These are phyloP conservation scores for Entonaema liquescens DNA, from an alignment of 495 filamentous ascomycete genomes.

Conservation along the genomic window DNA sequence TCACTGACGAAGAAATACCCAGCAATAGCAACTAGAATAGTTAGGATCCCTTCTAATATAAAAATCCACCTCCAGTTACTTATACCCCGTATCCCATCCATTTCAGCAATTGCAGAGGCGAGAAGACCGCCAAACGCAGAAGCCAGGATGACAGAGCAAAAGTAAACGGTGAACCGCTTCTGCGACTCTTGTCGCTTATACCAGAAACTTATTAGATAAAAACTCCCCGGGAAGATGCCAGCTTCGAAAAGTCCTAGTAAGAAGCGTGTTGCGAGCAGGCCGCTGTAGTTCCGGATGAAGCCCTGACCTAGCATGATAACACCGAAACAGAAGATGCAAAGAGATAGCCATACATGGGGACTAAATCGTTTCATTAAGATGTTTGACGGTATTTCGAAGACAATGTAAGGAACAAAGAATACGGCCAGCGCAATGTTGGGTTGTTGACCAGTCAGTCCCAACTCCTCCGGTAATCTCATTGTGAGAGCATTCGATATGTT, in stretches of 20 bases:
- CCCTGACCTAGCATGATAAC: slow-evolving; percentile 60
- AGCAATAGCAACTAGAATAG: slow-evolving; percentile 67
- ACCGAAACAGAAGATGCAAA: slow-evolving; percentile 63
- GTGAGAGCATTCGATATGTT: slow-evolving; percentile 68
- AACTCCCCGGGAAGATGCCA: slow-evolving; percentile 79
- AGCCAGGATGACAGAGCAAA: slow-evolving; percentile 74
- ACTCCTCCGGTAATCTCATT: slow-evolving; percentile 68
- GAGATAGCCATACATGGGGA: slow-evolving; percentile 59
- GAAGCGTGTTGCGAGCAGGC: slow-evolving; percentile 59
- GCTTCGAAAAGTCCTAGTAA: slow-evolving; percentile 63
- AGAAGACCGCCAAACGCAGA: slow-evolving; percentile 81
- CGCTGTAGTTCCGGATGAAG: slow-evolving; percentile 57
- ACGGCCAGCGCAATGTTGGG: slow-evolving; percentile 74
- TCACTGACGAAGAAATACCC: slow-evolving; percentile 68
- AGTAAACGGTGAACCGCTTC: slow-evolving; percentile 73
- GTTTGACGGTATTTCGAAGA: slow-evolving; percentile 81
- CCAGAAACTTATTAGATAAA: slow-evolving; percentile 81
- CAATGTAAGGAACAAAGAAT: slow-evolving; percentile 84
- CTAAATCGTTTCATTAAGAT: slow-evolving; percentile 73
- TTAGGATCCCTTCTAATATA: slow-evolving; percentile 74
- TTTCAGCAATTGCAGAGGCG: slow-evolving; percentile 69
- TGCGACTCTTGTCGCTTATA: slow-evolving; percentile 58
- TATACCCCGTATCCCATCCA: slow-evolving; percentile 71
- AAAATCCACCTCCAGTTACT: slow-evolving; percentile 80
- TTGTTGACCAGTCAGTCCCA: slow-evolving; percentile 66